Evolutionary conservation across 2,329 filamentous ascomycete species (phyloP).

Genomic region (Epichloe uncinata): DNA sequence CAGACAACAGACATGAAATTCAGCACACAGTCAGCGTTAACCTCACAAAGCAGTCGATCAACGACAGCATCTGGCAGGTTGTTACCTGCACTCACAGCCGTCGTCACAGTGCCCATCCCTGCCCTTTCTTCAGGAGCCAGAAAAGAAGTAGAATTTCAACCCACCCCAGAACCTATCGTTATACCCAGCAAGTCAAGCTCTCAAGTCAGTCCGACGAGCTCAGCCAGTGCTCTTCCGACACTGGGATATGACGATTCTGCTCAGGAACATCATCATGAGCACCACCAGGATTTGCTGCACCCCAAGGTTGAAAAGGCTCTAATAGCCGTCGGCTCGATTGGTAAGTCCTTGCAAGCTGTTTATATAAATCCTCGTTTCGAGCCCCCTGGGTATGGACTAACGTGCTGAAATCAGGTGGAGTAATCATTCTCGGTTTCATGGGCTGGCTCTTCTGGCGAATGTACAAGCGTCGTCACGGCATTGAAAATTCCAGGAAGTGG

Average conservation of each 20-base stretch:
- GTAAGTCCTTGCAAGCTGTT: constrained; percentile 6
- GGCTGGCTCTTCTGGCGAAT: constrained; percentile 30
- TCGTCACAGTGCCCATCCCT: constrained; percentile 1
- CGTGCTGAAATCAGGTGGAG: constrained; percentile 19
- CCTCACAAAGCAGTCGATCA: not conserved
- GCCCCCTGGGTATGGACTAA: not conserved
- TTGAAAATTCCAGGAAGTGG: constrained; percentile 23
- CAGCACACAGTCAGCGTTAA: not conserved
- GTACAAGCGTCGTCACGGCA: constrained; percentile 8
- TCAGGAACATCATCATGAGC: not conserved
- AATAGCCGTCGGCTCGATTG: constrained; percentile 10
- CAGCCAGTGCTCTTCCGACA: not conserved
- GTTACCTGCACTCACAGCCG: not conserved
- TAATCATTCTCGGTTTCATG: constrained; percentile 31
- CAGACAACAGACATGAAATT: not conserved
- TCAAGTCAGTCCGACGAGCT: not conserved
- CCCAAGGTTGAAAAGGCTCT: constrained; percentile 9
- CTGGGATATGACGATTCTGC: not conserved
- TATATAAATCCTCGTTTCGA: not conserved
- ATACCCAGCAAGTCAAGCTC: not conserved
- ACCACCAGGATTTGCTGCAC: constrained; percentile 2
- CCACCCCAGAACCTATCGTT: not conserved
- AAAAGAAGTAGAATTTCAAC: constrained; percentile 1
- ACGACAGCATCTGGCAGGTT: not conserved
- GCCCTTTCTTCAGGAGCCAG: constrained; percentile 3